phyloP scores from a whole-genome alignment of 2,329 filamentous ascomycete species.

The Colletotrichum sp. region DNA sequence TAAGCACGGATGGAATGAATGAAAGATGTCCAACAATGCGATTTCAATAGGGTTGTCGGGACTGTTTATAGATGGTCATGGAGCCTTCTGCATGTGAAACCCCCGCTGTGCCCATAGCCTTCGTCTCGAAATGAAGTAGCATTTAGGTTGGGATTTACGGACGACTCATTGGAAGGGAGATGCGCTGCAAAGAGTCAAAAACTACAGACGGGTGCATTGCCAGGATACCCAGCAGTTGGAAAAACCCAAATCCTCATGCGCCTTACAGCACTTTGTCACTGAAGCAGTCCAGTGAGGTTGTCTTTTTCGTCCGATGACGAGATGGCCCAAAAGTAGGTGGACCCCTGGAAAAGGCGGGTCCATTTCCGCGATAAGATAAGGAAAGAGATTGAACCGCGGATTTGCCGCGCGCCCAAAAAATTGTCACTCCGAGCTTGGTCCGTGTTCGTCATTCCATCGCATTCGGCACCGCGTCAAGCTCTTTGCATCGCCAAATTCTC shows the following conservation, averaged over 20 bases:
- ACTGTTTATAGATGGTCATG: not conserved
- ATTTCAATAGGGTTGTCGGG: not conserved
- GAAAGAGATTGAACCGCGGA: not conserved
- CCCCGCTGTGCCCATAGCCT: not conserved
- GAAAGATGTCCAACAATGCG: too few species aligned
- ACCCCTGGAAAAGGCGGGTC: not conserved
- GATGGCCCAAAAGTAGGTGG: not conserved
- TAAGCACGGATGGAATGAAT: too few species aligned
- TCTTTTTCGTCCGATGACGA: not conserved
- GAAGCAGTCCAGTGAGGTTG: not conserved
- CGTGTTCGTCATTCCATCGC: not conserved
- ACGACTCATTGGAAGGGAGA: not conserved
- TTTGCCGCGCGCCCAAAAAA: not conserved
- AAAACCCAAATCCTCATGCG: not conserved
- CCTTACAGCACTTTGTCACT: too few species aligned
- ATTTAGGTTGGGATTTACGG: too few species aligned
- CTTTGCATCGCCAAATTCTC: not conserved
- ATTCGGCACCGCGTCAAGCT: not conserved
- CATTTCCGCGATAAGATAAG: not conserved
- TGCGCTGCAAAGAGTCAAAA: too few species aligned
- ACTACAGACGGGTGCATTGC: not conserved
- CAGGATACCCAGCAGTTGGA: not conserved
- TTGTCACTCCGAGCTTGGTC: not conserved
- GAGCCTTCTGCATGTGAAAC: not conserved
- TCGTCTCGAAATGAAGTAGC: too few species aligned